Evolutionary conservation across 1,284 basidiomycete species (phyloP).

Genomic region (Ustilago shanxiensis): DNA sequence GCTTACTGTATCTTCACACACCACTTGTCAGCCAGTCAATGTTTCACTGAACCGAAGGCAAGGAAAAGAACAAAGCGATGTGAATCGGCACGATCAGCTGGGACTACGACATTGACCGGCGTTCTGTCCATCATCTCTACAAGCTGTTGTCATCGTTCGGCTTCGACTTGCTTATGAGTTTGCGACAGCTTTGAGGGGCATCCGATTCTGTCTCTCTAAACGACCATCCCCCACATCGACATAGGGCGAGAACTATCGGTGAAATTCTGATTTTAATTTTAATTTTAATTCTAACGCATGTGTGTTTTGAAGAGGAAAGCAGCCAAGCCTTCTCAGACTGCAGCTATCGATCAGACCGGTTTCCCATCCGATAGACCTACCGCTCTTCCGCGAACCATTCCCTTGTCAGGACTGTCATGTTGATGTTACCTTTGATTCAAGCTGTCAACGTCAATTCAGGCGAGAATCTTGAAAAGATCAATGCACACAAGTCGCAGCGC

Average conservation of each 20-base stretch:
- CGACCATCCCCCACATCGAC: neutral
- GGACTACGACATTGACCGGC: neutral
- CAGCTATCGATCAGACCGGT: conserved; percentile 19
- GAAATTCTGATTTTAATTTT: neutral
- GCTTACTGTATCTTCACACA: too few relatives aligned
- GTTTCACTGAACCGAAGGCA: neutral
- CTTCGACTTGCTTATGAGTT: too few relatives aligned
- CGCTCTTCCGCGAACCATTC: neutral
- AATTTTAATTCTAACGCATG: too few relatives aligned
- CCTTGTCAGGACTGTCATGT: too few relatives aligned
- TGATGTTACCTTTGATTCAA: too few relatives aligned
- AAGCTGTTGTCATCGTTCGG: too few relatives aligned
- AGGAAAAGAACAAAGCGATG: neutral
- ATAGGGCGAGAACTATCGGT: neutral
- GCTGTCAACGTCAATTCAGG: too few relatives aligned
- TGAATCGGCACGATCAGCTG: conserved; percentile 1
- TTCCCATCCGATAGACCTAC: conserved; percentile 6
- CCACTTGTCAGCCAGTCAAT: neutral
- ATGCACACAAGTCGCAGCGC: too few relatives aligned
- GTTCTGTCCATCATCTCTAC: neutral
- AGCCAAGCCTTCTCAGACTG: neutral
- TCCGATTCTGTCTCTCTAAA: too few relatives aligned
- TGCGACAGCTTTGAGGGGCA: too few relatives aligned
- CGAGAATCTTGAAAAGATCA: too few relatives aligned
- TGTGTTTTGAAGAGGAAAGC: too few relatives aligned